Base-by-base conservation (phyloP, 208 protist genomes). In the Acanthamoeba royreba region DNA sequence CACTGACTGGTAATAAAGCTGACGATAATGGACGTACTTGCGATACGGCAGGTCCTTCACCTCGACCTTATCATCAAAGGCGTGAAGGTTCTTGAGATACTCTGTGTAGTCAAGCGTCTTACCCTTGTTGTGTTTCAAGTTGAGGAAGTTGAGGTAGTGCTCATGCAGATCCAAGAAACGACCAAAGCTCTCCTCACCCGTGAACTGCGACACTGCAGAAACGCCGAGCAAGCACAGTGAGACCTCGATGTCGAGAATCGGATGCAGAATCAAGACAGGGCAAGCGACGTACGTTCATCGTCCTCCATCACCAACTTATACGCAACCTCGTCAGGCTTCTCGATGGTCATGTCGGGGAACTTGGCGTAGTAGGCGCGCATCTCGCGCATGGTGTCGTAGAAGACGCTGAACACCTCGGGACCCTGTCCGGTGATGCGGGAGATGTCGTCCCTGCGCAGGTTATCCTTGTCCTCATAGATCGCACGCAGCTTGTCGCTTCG, bases 111-210 rank as follows among this genome's bases (percentile, higher is more conserved):
- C 83, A n/a, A 90, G 58, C 49, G 46, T 11, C 52, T 66, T 90
- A 35, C 83, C 83, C 53, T 69, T 90, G 83, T 90, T 90, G 33
- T 90, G 83, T 69, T 90, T 90, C 38, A 90, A 42, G 7, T 90
- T 90, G 43, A 90, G 53, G 53, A 90, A 90, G 38, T 90, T 61
- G 38, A 69, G 33, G 53, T 72, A 90, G 52, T 90, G 83, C 83
- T 90, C 83, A 52, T 90, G 46, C 40, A 90, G 53, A 69, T 90
- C 83, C n/a, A 90, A 38, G 53, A 90, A 90, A 61, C 83, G 46
- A 35, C 83, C 83, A 42, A 72, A 90, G 52, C 83, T 69, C 40
- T 90, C 83, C 53, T 90, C 83, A 72, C 83, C 83, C 38, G 83
- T 90, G 83, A 90, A 90, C 22, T 69, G 83, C 31, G 46, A 72